Evolutionary conservation across 495 filamentous ascomycete species (phyloP), one percentile per base, ranked within the genome.

Genomic region (Glonium stellatum): DNA sequence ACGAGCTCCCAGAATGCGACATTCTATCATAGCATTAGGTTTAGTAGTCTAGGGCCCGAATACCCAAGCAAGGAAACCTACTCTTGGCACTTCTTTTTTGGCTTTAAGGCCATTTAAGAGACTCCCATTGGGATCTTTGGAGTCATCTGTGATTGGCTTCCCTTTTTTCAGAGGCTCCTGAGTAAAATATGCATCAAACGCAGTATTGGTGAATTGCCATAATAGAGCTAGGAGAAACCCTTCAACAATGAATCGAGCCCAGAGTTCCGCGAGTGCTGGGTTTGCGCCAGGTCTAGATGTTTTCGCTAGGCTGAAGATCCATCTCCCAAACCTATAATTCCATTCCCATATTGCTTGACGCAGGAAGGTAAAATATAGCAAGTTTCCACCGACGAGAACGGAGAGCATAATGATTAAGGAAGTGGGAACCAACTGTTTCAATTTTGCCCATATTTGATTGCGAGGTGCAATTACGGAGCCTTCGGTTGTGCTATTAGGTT

Each of bases 1-100:
- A 81, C 79, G 19, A 97, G 78, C 70, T 98, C 93, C 88, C 91
- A 95, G 75, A 96, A 89, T 23, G 93, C 92, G 70, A 92, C 92
- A 4, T 70, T 61, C 23, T 54, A 42, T 39, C 12, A 31, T 31
- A 31, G 27, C 27, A 31, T 31, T 31, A 18, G 21, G 5, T 51
- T 25, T 25, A 31, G n/a, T 52, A 23, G 23, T 8, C 19, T 1
- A 31, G 11, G 11, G 15, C 27, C 9, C 9, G 13, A 18, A 15
- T 6, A 9, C 15, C 42, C 18, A 13, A 23, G 41, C 5, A 19
- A 47, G 35, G 13, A 21, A 34, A 69, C 75, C 66, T 76, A 80
- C 84, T 74, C 74, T 80, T 39, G 80, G 77, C n/a, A 82, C 67
- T 42, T 82, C 73, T 61, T 86, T 89, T 70, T 82, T 91, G 19